Conservation (phyloP, 148 eudicot species). For the Diospyros kaki region DNA sequence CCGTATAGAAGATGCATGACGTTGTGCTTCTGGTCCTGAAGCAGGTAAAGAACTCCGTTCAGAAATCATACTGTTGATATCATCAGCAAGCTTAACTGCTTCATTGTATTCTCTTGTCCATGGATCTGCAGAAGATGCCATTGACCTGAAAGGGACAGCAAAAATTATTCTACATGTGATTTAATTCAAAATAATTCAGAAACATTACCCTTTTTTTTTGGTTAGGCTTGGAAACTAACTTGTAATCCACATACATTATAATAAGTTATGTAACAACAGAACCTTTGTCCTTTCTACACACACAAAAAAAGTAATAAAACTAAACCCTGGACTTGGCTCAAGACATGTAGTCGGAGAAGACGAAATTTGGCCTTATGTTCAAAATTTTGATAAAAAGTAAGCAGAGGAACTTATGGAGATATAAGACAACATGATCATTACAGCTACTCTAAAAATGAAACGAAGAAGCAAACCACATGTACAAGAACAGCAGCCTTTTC, state of each 20-base stretch:
- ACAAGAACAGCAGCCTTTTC: too few relatives aligned
- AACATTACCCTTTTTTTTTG: neutral
- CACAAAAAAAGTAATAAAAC: neutral
- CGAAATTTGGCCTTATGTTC: too few relatives aligned
- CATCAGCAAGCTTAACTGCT: constrained; percentile 73
- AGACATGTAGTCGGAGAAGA: too few relatives aligned
- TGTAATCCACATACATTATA: neutral
- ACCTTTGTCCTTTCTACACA: neutral
- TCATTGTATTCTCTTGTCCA: constrained; percentile 89
- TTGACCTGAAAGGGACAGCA: constrained; percentile 21
- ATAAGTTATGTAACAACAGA: neutral
- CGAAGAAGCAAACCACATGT: too few relatives aligned
- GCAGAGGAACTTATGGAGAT: too few relatives aligned
- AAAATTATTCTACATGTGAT: neutral
- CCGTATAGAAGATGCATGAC: constrained; percentile 73
- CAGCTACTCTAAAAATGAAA: too few relatives aligned
- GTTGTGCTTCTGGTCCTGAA: constrained; percentile 66
- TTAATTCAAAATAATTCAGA: neutral
- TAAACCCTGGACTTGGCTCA: too few relatives aligned
- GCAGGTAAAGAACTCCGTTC: constrained; percentile 51
- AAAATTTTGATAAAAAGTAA: too few relatives aligned
- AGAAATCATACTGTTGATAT: constrained; percentile 65
- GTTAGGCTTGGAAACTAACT: neutral
- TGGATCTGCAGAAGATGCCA: constrained; percentile 70
- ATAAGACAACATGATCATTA: too few relatives aligned